phyloP scores from a whole-genome alignment of 2,329 filamentous ascomycete species.

The Chaetomium strumarium region DNA sequence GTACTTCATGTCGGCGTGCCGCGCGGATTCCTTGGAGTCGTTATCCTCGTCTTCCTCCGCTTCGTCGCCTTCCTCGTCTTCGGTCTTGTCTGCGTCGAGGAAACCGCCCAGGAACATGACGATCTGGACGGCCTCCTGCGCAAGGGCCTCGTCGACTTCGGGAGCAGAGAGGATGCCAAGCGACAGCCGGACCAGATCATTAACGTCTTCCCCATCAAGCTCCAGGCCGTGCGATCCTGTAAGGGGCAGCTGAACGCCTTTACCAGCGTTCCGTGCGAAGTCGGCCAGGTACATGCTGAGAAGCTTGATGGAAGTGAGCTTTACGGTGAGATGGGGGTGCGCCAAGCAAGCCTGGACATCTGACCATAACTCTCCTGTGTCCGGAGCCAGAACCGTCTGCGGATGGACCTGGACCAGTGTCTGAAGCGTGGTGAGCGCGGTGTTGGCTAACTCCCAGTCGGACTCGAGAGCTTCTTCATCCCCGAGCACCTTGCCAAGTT shows the following conservation, averaged over 20 bases:
- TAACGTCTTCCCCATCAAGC: constrained; percentile 59
- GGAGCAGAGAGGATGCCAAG: constrained; percentile 54
- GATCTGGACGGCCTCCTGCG: constrained; percentile 72
- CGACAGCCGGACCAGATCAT: constrained; percentile 47
- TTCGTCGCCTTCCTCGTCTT: constrained; percentile 35
- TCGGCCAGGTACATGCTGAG: constrained; percentile 74
- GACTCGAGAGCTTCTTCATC: constrained; percentile 46
- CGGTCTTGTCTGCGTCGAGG: constrained; percentile 41
- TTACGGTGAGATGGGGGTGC: constrained; percentile 67
- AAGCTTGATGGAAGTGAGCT: constrained; percentile 68
- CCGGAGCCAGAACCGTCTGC: constrained; percentile 53
- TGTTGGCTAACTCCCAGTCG: constrained; percentile 69
- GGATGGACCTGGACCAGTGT: constrained; percentile 64
- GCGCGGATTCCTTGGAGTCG: constrained; percentile 38
- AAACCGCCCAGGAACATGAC: constrained; percentile 71
- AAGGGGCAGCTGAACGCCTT: constrained; percentile 51
- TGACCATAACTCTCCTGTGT: constrained; percentile 63
- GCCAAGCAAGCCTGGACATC: constrained; percentile 62
- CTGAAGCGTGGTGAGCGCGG: constrained; percentile 62
- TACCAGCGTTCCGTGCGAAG: constrained; percentile 60
- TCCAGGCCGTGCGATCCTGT: constrained; percentile 64
- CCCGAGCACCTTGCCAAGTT: constrained; percentile 47
- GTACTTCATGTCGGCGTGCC: constrained; percentile 54
- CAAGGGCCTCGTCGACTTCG: constrained; percentile 66
- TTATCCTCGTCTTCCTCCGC: constrained; percentile 42